Evolutionary conservation across 805 yeast species (phyloP).

Genomic region (Wickerhamiella nectarea): DNA sequence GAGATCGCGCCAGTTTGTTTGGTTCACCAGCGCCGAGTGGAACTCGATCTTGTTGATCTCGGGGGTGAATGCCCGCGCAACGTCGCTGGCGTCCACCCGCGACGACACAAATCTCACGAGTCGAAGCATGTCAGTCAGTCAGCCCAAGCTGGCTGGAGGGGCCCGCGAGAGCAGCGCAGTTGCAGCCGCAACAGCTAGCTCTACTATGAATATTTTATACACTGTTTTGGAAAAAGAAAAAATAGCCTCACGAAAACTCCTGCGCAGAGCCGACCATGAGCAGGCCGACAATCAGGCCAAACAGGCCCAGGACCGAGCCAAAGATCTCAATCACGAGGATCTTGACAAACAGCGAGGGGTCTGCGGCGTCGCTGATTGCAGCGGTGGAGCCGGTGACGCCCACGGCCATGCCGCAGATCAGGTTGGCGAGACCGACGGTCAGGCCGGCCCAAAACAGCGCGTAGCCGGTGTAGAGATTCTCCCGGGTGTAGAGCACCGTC

Average conservation of each 20-base stretch:
- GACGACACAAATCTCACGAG: background rate
- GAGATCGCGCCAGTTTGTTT: conserved; percentile 13
- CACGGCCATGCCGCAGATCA: conserved; percentile 93
- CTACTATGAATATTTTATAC: too few species aligned
- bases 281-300: conserved; percentile 95
- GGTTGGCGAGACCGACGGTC: conserved; percentile 85
- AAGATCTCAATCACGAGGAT: conserved; percentile 94
- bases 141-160: background rate
- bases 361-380: conserved; percentile 95
- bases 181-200: too few species aligned
- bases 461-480: conserved; percentile 86
- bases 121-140: conserved; percentile 1
- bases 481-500: conserved; percentile 54
- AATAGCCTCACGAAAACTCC: conserved; percentile 45
- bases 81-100: background rate
- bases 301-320: conserved; percentile 88
- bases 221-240: too few species aligned
- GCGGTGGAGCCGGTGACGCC: conserved; percentile 99
- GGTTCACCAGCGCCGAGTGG: conserved; percentile 18
- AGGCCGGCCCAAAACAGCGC: conserved; percentile 96
- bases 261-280: conserved; percentile 93
- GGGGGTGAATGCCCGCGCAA: background rate
- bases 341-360: conserved; percentile 85
- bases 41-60: conserved; percentile 1
- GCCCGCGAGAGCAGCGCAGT: background rate